A percentile compares a stretch with the other conserved stretches of the same genome.
Evolutionary conservation across 345 rosid species (phyloP).

Genomic region (Ceriops tagal): DNA sequence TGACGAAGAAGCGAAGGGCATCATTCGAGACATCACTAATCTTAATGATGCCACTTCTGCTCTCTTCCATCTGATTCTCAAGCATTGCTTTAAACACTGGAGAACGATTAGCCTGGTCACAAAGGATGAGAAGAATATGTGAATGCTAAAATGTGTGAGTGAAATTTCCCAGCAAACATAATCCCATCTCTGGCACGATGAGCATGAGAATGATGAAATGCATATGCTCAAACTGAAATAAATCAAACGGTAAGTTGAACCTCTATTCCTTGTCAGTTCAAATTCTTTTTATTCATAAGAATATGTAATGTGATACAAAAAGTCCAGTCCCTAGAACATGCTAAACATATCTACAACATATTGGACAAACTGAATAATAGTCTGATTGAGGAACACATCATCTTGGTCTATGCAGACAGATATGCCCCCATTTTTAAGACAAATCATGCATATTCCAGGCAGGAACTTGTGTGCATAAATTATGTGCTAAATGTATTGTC

Average conservation of each 20-base stretch:
- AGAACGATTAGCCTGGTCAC: slow-evolving; percentile 59
- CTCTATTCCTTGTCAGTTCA: no score
- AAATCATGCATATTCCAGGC: no score
- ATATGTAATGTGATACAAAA: not conserved
- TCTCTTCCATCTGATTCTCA: slow-evolving; percentile 83
- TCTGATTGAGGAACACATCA: not conserved
- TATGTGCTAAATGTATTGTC: no score
- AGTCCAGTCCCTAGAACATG: not conserved
- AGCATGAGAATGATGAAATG: no score
- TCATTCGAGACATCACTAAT: slow-evolving; percentile 64
- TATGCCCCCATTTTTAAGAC: no score
- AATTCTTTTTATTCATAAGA: no score
- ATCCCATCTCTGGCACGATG: not conserved
- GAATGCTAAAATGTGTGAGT: not conserved
- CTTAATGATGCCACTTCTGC: slow-evolving; percentile 74
- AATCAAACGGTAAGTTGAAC: no score
- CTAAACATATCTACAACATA: not conserved
- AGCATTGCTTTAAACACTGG: slow-evolving; percentile 90
- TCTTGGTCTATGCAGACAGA: no score
- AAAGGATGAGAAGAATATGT: not conserved
- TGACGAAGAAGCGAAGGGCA: slow-evolving; percentile 59
- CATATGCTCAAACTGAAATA: no score
- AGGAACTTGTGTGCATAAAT: no score
- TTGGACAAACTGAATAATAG: not conserved
- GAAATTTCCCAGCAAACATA: not conserved